Base-by-base conservation (phyloP, 306 rosid genomes). In the Gillenia trifoliata region DNA sequence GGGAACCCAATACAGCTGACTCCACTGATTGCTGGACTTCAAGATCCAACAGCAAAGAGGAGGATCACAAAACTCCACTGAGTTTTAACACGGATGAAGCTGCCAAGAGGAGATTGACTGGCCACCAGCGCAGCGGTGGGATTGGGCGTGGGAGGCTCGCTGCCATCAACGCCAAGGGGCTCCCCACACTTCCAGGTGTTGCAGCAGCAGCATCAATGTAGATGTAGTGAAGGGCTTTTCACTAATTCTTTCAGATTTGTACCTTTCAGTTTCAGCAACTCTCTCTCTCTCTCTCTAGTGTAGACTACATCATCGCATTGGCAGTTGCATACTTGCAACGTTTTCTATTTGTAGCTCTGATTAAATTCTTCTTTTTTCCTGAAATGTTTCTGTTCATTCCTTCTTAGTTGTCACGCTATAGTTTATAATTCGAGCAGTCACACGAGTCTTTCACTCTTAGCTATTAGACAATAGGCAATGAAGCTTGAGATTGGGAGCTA, bases 1-100 rank as follows among this genome's bases (percentile, higher is more conserved):
- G 89, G 93, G 90, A 89, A 75, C 97, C 93, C 16, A 82, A 80
- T 82, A 88, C 93, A 56, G 88, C 74, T 28, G 91, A 91, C 71
- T 86, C 98, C 43, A 89, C 80, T 15, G 92, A 89, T 77, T 69
- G 75, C 67, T 70, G 87, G 89, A 82, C 82, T 71, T 92, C 88
- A 66, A 82, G 85, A 77, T 76, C 64, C 52, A 79, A 66, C 60
- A 34, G 77, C 54, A 78, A 43, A 79, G 87, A 81, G 66, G 83
- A 82, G 23, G 77, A 29, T 59, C 84, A 33, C 68, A 81, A 70
- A 66, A 66, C 70, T 67, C 68, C 75, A 31, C 30, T 72, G 72
- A 78, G 79, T 56, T 65, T 75, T 66, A 79, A 72, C 47, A 74
- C 28, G 64, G 75, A 65, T 36, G 82, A 76, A 74, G 80, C 70